Evolutionary conservation across 371 early-diverging fungal species (phyloP), one percentile per base, ranked within the genome.

Genomic region (Coemansia sp.): DNA sequence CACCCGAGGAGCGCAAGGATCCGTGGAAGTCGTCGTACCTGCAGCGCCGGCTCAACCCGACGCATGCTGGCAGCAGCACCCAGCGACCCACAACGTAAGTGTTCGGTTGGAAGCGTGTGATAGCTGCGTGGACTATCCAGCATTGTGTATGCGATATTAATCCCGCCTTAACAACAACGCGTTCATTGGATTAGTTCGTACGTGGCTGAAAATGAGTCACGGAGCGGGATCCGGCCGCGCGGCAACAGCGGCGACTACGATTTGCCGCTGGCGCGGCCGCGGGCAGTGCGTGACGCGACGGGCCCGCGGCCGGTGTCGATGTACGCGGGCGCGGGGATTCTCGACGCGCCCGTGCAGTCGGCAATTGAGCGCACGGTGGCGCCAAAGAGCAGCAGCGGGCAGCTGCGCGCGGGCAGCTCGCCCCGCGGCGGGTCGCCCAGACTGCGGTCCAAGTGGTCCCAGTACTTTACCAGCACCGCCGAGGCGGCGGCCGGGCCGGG

Each of bases 21-120:
- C 80, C 80, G 34, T 79, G 80, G 80, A 59, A 72, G 6, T 73
- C 80, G 3, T 68, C 70, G 8, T 79, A 79, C 41, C 42, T 78
- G n/a, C 64, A 68, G 39, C 67, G 67, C 1, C 62, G 70, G 31
- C 55, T 77, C 16, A 70, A 65, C 20, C 57, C 62, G 7, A 32
- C 59, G 8, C 51, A 42, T 43, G 30, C 69, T 11, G 20, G 31
- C 48, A 13, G 52, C 49, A 32, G 41, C 20, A n/a, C 47, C n/a
- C 68, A 14, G 35, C 63, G 55, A 10, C 65, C 59, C 13, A 14
- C 48, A 13, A 54, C 65, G 65, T 65, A 65, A 65, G 65, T 65
- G 47, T 26, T 26, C 26, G 26, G 26, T 26, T 26, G 26, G 26
- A 26, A 26, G 26, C 26, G 26, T 26, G 26, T 26, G 26, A 26